Evolutionary conservation across 2,329 filamentous ascomycete genomes (phyloP).

Genomic region (Colletotrichum tabaci): DNA sequence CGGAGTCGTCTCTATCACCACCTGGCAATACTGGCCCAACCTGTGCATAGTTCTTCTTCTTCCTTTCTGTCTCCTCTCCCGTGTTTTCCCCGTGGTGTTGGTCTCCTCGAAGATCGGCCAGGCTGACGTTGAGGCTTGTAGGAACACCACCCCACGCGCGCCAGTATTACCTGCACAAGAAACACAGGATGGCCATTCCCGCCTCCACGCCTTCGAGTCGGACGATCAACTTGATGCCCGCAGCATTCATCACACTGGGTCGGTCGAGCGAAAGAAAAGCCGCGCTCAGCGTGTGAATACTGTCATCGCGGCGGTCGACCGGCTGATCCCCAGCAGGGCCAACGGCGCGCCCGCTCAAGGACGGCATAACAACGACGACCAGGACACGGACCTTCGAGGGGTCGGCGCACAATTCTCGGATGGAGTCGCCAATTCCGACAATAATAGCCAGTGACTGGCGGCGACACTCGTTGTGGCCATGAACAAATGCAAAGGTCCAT

Average conservation of each 20-base stretch:
- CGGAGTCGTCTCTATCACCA: neutral
- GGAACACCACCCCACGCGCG: accelerated
- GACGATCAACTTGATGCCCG: neutral
- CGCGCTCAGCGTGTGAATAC: neutral
- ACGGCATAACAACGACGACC: neutral
- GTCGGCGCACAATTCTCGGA: neutral
- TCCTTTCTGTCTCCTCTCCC: neutral
- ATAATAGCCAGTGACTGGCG: neutral
- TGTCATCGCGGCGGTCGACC: neutral
- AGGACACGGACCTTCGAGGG: neutral
- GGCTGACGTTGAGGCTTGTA: neutral
- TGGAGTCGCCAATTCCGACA: neutral
- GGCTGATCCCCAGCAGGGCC: neutral
- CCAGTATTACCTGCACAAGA: too few species aligned
- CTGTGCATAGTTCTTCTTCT: neutral
- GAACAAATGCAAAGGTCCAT: neutral
- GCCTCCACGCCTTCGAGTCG: neutral
- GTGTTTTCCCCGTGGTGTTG: accelerated
- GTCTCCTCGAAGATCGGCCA: too few species aligned
- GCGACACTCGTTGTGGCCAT: neutral
- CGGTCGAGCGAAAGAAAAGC: neutral
- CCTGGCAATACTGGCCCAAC: neutral
- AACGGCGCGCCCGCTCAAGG: too few species aligned
- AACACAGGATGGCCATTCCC: accelerated
- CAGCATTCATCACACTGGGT: neutral